Percentiles rank a stretch among this genome's conserved stretches.
Conservation (phyloP, 257 asterid genomes). For the Thymus quinquecostatus region DNA sequence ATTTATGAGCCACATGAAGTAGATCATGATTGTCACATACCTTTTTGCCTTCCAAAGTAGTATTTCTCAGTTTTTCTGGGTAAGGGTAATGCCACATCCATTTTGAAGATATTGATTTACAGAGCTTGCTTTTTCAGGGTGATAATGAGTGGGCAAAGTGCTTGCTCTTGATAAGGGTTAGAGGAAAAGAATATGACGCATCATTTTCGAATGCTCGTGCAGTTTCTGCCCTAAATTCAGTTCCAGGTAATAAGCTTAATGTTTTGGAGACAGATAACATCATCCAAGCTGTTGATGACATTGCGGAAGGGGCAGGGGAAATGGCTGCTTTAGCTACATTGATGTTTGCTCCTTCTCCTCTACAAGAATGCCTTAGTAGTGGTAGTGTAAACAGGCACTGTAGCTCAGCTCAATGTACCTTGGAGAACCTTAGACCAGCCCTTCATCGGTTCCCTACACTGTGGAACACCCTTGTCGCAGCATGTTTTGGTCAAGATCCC, state of each 20-base stretch:
- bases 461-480: conserved; percentile 82
- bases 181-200: conserved; percentile 93
- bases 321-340: conserved; percentile 95
- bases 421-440: conserved; percentile 94
- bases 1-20: conserved; percentile 15
- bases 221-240: conserved; percentile 66
- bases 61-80: conserved; percentile 5
- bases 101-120: conserved; percentile 34
- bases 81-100: conserved; percentile 19
- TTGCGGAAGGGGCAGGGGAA: conserved; percentile 99
- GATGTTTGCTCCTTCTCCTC: conserved; percentile 87
- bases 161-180: conserved; percentile 82
- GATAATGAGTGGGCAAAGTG: conserved; percentile 90
- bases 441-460: conserved; percentile 89
- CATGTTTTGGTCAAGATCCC: conserved; percentile 91
- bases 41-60: conserved; percentile 9
- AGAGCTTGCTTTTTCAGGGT: conserved; percentile 58
- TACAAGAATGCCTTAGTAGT: conserved; percentile 93
- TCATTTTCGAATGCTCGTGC: conserved; percentile 97
- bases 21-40: background rate
- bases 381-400: conserved; percentile 88
- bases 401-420: conserved; percentile 89
- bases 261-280: conserved; percentile 64
- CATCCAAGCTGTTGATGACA: conserved; percentile 91
- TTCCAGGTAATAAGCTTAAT: conserved; percentile 64